Percentiles rank a stretch among this genome's conserved stretches.
Evolutionary conservation across 495 filamentous ascomycete species (phyloP).

Genomic region (Stereocaulon alpinum): DNA sequence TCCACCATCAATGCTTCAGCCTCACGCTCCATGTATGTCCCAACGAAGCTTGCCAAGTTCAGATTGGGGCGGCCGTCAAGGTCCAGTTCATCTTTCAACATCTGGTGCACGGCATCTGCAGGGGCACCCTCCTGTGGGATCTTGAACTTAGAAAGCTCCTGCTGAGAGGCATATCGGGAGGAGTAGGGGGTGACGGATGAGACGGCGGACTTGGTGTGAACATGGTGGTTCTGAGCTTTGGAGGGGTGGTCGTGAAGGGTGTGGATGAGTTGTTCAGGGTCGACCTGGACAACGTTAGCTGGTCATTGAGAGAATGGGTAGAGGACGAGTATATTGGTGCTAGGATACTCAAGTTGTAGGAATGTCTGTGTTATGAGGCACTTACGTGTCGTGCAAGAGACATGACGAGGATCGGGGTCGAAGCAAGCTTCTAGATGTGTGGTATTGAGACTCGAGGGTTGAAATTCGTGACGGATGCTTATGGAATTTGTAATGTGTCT

Average conservation of each 20-base stretch:
- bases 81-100: slow-evolving; percentile 65
- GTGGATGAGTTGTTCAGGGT: slow-evolving; percentile 52
- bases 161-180: slow-evolving; percentile 48
- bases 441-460: not conserved
- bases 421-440: not conserved
- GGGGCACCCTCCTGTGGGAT: slow-evolving; percentile 53
- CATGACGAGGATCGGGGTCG: slow-evolving; percentile 20
- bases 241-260: slow-evolving; percentile 37
- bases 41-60: slow-evolving; percentile 62
- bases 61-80: slow-evolving; percentile 63
- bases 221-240: slow-evolving; percentile 32
- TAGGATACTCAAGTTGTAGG: not conserved
- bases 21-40: slow-evolving; percentile 61
- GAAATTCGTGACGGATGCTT: not conserved
- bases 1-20: slow-evolving; percentile 56
- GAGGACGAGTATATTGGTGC: not conserved
- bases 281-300: slow-evolving; percentile 33
- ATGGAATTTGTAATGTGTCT: too few species aligned
- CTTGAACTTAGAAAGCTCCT: slow-evolving; percentile 57
- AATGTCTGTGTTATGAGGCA: not conserved
- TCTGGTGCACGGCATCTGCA: slow-evolving; percentile 53
- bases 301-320: not conserved
- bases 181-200: slow-evolving; percentile 54
- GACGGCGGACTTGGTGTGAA: slow-evolving; percentile 31
- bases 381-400: slow-evolving; percentile 34